Evolutionary conservation across 192 early-diverging fungal genomes (phyloP), one percentile per base, ranked within the genome.

Genomic region (Spizellomyces sp.): DNA sequence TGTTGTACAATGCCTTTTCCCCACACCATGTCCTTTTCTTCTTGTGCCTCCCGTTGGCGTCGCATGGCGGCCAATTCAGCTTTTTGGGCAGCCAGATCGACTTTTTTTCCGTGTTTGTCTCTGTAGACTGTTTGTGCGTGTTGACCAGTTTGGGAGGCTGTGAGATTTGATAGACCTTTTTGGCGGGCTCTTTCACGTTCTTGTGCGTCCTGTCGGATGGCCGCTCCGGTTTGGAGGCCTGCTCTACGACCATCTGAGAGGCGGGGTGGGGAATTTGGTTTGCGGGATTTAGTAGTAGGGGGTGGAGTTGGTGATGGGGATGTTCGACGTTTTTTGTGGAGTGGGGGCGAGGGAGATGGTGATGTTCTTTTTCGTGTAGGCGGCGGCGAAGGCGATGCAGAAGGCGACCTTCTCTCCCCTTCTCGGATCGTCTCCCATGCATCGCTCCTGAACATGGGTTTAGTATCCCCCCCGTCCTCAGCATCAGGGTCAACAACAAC

Each of bases 1-100:
- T 84, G 68, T 74, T 92, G 91, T 0, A 83, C 88, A n/a, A 87
- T 41, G 0, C 91, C 91, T 45, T 80, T 77, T 47, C 85, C 86
- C 84, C 87, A 90, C 61, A 88, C 83, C 67, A 79, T 72, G 58
- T 71, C 22, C 8, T 58, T 12, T 48, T 64, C 74, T 41, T 75
- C 71, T 48, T 78, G 74, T 10, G 75, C 83, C 19, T 84, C 80
- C 15, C 67, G 48, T 9, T 73, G 64, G 5, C 75, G 78, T 22
- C 78, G 61, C 52, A 67, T 60, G 21, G 75, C 79, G 8, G 54
- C 48, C 14, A 66, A 64, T 64, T 78, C 73, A 12, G 78, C 79
- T 22, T 72, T 60, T 60, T 79, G 73, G 14, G 69, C 73, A n/a
- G 81, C 86, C 4, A 85, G 67, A 58, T 92, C 82, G 57, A 83